phyloP scores from a whole-genome alignment of 108 stramenopile species.

The Pseudonitzschia pungens region DNA sequence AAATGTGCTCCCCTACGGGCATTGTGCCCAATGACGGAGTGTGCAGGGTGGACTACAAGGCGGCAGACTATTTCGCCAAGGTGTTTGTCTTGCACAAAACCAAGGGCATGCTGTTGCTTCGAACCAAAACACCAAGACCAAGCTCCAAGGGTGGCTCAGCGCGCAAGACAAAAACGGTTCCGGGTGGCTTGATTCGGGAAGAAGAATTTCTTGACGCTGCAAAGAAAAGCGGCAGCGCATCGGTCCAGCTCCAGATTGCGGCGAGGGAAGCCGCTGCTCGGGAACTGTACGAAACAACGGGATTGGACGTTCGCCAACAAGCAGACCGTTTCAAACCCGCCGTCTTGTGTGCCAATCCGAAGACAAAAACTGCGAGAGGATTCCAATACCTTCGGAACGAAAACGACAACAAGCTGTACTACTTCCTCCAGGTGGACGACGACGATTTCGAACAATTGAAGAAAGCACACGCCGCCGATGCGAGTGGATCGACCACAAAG shows the following conservation, averaged over 20 bases:
- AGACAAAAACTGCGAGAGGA: constrained; percentile 9
- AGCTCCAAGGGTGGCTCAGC: not conserved
- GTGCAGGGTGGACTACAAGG: constrained; percentile 26
- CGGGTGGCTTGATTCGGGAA: constrained; percentile 18
- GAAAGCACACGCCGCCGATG: not conserved
- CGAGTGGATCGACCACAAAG: not conserved
- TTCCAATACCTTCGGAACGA: constrained; percentile 22
- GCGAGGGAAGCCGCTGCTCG: constrained; percentile 32
- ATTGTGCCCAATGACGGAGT: constrained; percentile 7
- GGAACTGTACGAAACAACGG: constrained; percentile 26
- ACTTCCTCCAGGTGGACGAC: constrained; percentile 32
- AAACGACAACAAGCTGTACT: constrained; percentile 24
- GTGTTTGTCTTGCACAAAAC: constrained; percentile 33
- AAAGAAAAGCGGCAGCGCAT: constrained; percentile 13
- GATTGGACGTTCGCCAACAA: constrained; percentile 27
- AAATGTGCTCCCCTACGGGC: not conserved
- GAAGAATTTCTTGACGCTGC: constrained; percentile 29
- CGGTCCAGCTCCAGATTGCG: constrained; percentile 30
- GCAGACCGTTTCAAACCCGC: constrained; percentile 29
- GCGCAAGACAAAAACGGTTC: constrained; percentile 10
- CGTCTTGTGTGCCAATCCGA: constrained; percentile 19
- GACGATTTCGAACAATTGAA: constrained; percentile 16
- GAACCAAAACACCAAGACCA: not conserved
- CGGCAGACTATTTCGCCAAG: constrained; percentile 14
- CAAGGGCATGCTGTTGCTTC: constrained; percentile 29